phyloP scores from a whole-genome alignment of 2,329 filamentous ascomycete species.

The Myriosclerotinia scirpicola region DNA sequence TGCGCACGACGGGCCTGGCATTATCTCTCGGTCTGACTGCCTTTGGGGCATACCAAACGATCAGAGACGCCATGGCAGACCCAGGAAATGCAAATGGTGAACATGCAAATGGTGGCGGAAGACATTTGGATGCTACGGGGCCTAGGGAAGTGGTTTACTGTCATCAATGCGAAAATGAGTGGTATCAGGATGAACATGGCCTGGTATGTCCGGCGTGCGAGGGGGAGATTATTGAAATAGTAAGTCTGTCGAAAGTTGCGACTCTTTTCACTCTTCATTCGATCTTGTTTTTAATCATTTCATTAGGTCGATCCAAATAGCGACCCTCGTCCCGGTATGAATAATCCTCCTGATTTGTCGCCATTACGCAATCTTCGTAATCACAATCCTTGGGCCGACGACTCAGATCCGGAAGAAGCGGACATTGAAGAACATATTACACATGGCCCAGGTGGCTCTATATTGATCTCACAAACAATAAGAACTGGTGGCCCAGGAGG shows the following conservation, averaged over 20 bases:
- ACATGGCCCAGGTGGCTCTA: slow-evolving; percentile 37
- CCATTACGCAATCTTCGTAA: slow-evolving; percentile 29
- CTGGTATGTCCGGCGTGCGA: slow-evolving; percentile 75
- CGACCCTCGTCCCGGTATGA: slow-evolving; percentile 57
- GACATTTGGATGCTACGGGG: slow-evolving; percentile 51
- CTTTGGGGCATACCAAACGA: slow-evolving; percentile 54
- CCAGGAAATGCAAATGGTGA: slow-evolving; percentile 24
- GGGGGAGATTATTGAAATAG: slow-evolving; percentile 82
- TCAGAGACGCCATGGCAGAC: slow-evolving; percentile 45
- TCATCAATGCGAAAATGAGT: slow-evolving; percentile 77
- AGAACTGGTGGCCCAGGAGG: slow-evolving; percentile 24
- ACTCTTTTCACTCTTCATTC: not conserved
- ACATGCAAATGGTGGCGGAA: slow-evolving; percentile 28
- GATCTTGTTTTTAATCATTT: slow-evolving; percentile 35
- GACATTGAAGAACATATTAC: slow-evolving; percentile 53
- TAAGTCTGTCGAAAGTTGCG: slow-evolving; percentile 49
- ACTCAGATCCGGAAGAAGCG: slow-evolving; percentile 58
- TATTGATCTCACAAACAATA: slow-evolving; percentile 37
- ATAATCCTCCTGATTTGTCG: slow-evolving; percentile 28
- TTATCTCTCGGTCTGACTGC: slow-evolving; percentile 60
- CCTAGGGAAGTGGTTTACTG: slow-evolving; percentile 78
- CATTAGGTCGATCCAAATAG: slow-evolving; percentile 54
- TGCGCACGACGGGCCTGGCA: slow-evolving; percentile 55
- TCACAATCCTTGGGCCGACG: slow-evolving; percentile 41
- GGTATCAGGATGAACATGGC: slow-evolving; percentile 70